Conservation (phyloP, 306 rosid species). For the Dryas alaskensis region DNA sequence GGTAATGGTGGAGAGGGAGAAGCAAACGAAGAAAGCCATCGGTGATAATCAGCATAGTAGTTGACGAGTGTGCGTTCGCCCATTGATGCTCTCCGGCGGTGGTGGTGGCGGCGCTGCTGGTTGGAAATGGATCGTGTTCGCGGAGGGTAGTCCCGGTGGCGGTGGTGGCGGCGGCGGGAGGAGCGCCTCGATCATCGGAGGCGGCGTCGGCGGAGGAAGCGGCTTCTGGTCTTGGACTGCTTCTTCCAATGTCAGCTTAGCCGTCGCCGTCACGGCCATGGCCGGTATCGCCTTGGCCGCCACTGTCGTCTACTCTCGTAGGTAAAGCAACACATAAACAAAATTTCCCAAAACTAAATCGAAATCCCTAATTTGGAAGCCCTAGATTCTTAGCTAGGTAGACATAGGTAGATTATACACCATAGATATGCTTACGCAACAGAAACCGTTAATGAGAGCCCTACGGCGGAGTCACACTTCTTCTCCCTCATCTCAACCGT, state of each 20-base stretch:
- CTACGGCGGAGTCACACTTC: slow-evolving; percentile 30
- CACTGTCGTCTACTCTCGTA: slow-evolving; percentile 35
- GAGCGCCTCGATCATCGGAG: slow-evolving; percentile 14
- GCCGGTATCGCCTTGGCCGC: slow-evolving; percentile 42
- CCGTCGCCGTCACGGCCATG: slow-evolving; percentile 37
- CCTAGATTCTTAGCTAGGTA: slow-evolving; percentile 1
- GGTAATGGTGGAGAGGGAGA: slow-evolving; percentile 6
- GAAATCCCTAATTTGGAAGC: not conserved
- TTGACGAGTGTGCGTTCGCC: not conserved
- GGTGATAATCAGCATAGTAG: not conserved
- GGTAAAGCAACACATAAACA: slow-evolving; percentile 16
- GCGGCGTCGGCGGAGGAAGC: slow-evolving; percentile 19
- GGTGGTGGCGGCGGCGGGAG: slow-evolving; percentile 8
- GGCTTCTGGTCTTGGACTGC: slow-evolving; percentile 28
- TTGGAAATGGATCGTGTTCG: slow-evolving; percentile 28
- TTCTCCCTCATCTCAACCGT: slow-evolving; percentile 22
- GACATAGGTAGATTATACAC: not conserved
- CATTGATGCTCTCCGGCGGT: slow-evolving; percentile 21
- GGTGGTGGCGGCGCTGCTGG: slow-evolving; percentile 21
- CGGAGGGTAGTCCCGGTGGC: slow-evolving; percentile 24
- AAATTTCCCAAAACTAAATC: not conserved
- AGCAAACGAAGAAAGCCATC: not conserved
- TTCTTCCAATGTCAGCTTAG: slow-evolving; percentile 35
- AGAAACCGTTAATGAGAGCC: slow-evolving; percentile 29
- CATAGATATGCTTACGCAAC: slow-evolving; percentile 23